A percentile compares a stretch with the other conserved stretches of the same genome.
Conservation (phyloP, 345 rosid genomes). For the Boechera stricta region DNA sequence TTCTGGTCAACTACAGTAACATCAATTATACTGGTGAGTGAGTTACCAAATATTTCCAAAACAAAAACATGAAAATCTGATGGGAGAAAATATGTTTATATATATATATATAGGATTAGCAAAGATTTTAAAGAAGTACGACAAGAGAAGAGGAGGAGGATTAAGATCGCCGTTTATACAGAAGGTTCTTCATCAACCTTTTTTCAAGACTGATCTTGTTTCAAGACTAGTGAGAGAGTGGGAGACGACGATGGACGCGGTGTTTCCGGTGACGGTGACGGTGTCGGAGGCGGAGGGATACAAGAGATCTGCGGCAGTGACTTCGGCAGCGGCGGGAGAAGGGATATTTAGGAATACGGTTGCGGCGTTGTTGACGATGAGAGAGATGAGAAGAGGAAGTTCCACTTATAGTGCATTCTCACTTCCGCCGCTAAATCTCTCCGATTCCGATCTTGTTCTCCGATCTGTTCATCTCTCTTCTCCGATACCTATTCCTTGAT, state of each 20-base stretch:
- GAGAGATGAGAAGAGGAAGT: conserved; percentile 80
- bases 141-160: conserved; percentile 69
- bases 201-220: conserved; percentile 77
- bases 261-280: conserved; percentile 52
- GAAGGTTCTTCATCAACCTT: conserved; percentile 70
- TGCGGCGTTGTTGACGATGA: conserved; percentile 74
- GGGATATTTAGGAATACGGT: conserved; percentile 79
- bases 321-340: conserved; percentile 50
- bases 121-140: conserved; percentile 90
- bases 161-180: conserved; percentile 71
- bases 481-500: conserved; percentile 60
- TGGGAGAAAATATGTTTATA: neutral
- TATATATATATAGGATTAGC: conserved; percentile 55
- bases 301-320: conserved; percentile 36
- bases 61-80: neutral
- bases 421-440: conserved; percentile 72
- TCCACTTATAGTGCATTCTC: conserved; percentile 74
- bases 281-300: conserved; percentile 21
- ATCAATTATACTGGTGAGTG: conserved; percentile 85
- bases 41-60: neutral
- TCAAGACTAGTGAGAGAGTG: conserved; percentile 81
- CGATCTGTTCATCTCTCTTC: conserved; percentile 54
- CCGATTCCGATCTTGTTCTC: conserved; percentile 57
- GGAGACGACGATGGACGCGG: conserved; percentile 60
- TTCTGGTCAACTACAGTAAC: conserved; percentile 80